Conservation (phyloP, 768 basidiomycete species). For the Lactifluus volemus region DNA sequence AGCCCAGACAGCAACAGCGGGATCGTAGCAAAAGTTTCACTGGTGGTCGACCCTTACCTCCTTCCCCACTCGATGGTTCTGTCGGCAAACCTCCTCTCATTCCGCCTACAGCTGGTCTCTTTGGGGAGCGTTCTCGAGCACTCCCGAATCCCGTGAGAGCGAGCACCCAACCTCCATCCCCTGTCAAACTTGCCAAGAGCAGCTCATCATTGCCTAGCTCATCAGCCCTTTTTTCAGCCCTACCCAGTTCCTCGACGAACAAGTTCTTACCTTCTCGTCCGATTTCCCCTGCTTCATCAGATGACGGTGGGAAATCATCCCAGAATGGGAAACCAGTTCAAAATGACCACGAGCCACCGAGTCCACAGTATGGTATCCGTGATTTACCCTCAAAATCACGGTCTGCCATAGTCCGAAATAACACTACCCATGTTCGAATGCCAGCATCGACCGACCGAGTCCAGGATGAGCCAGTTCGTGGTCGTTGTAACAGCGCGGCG, state of each 20-base stretch:
- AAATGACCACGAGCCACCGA: slow-evolving; percentile 6
- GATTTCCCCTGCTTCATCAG: slow-evolving; percentile 15
- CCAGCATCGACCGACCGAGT: slow-evolving; percentile 8
- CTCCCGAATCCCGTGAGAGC: slow-evolving; percentile 10
- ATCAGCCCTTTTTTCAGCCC: slow-evolving; percentile 2
- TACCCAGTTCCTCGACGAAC: slow-evolving; percentile 7
- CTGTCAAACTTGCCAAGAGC: slow-evolving; percentile 8
- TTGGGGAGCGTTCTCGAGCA: not conserved
- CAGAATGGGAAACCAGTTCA: slow-evolving; percentile 6
- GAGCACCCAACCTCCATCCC: slow-evolving; percentile 5
- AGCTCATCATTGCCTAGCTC: slow-evolving; percentile 7
- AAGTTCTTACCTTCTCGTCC: slow-evolving; percentile 4
- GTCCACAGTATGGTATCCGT: slow-evolving; percentile 20
- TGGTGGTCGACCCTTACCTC: slow-evolving; percentile 15
- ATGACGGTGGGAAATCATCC: slow-evolving; percentile 9
- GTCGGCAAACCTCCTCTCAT: slow-evolving; percentile 8
- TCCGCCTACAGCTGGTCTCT: slow-evolving; percentile 1
- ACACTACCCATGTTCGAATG: slow-evolving; percentile 3
- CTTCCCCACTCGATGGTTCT: slow-evolving; percentile 15
- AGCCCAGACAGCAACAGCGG: not conserved
- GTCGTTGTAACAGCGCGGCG: slow-evolving; percentile 13
- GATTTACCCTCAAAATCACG: slow-evolving; percentile 19
- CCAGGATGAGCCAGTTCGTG: slow-evolving; percentile 6
- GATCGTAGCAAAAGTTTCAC: slow-evolving; percentile 18
- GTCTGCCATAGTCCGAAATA: slow-evolving; percentile 13